Percentiles rank a stretch among this genome's conserved stretches.
Conservation (phyloP, 2,329 filamentous ascomycete genomes). For the Emydomyces testavorans region DNA sequence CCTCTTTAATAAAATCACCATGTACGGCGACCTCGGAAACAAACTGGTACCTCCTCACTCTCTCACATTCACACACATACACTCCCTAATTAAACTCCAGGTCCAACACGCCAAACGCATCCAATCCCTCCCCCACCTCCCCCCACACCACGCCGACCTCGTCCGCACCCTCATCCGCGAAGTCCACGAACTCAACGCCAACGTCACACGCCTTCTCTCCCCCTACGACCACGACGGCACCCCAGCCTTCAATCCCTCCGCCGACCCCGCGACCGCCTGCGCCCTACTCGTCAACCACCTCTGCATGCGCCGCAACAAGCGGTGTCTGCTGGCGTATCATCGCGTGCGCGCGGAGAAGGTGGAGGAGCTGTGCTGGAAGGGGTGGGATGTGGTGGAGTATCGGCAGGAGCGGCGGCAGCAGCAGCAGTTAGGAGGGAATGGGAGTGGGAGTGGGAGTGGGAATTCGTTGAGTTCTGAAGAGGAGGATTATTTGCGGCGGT, state of each 20-base stretch:
- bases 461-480: conserved; percentile 89
- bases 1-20: too few relatives aligned
- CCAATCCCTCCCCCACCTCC: conserved; percentile 72
- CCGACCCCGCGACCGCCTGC: conserved; percentile 73
- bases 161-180: conserved; percentile 80
- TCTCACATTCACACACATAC: conserved; percentile 1
- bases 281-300: conserved; percentile 86
- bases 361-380: conserved; percentile 87
- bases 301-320: conserved; percentile 90
- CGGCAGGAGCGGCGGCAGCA: conserved; percentile 20
- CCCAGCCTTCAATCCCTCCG: conserved; percentile 61
- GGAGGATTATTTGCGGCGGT: conserved; percentile 88
- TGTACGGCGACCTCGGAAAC: conserved; percentile 82
- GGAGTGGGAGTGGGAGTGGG: conserved; percentile 35
- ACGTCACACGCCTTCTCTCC: conserved; percentile 65
- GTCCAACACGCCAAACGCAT: conserved; percentile 94
- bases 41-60: conserved; percentile 53
- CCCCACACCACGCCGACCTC: conserved; percentile 83
- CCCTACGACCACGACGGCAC: conserved; percentile 49
- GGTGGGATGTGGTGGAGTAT: conserved; percentile 30
- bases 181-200: conserved; percentile 83
- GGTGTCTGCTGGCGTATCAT: conserved; percentile 89
- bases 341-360: conserved; percentile 80
- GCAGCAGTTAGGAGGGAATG: conserved; percentile 35
- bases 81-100: conserved; percentile 35